Evolutionary conservation across 1,284 basidiomycete species (phyloP), one percentile per base, ranked within the genome.

Genomic region (Malassezia sympodialis): DNA sequence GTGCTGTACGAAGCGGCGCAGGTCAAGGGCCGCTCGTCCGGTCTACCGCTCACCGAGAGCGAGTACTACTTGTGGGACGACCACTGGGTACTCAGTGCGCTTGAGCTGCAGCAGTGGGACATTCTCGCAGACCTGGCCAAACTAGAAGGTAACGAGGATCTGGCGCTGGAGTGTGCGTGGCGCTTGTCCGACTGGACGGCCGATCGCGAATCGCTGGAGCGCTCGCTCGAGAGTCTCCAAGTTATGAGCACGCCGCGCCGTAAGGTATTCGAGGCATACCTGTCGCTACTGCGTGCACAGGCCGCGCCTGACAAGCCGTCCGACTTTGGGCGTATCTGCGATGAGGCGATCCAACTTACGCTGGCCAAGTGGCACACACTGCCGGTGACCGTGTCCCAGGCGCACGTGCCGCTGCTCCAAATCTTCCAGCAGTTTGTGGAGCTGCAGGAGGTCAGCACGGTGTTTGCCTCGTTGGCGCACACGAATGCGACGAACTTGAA

Each of bases 361-460:
- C 82, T 99, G 34, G 84, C 89, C 47, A 98, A 96, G 80, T 99
- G 94, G 94, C 83, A 87, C 56, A 84, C 84, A 47, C 79, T 99
- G 14, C 94, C 96, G 1, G 77, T 81, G 8, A 82, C 87, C 27
- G 82, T 98, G 51, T 93, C 90, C 1, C 80, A 84, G 31, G 90
- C 91, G 2, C 96, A 99, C 74, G 82, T 98, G 8, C 93, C 94
- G 1, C 79, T 99, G 27, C 79, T 99, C 27, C 91, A 96, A 75
- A 86, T 96, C 76, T 99, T 98, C 80, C 94, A 99, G 77, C 96
- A 98, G 73, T 93, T 96, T 63, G 91, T 99, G 41, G 94, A 99
- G 76, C 80, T 99, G 19, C 88, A 91, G 72, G 94, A 99, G 77
- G 91, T 94, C 4, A 68, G 66, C 54, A 69, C 68, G 23, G 67